Evolutionary conservation across 2,329 filamentous ascomycete genomes (phyloP), one percentile per base, ranked within the genome.

Genomic region (Ophiognomonia clavigignenti-juglandacearum): DNA sequence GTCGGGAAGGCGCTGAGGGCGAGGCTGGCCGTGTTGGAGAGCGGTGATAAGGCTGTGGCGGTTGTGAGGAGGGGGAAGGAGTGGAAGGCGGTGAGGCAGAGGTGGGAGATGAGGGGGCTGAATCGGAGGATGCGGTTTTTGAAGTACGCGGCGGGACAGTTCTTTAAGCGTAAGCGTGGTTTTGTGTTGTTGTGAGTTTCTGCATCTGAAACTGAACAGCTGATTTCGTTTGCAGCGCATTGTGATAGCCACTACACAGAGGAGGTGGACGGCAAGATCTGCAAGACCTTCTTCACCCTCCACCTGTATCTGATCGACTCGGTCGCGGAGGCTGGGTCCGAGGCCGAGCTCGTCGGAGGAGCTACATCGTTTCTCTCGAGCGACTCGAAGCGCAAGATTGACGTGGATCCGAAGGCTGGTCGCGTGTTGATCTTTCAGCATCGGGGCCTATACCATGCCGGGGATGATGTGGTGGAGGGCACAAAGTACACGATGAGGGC

Each of bases 71-170:
- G 48, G 22, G 52, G 53, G 9, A 37, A 32, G 18, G 23, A 44
- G 4, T 53, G 49, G 23, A 10, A 24, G 16, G 35, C 29, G 1
- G 34, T 39, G 39, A 59, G 58, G 4, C 54, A 58, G 35, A 51
- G 44, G 39, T 74, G 73, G 71, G 59, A 61, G 40, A 73, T 78
- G 53, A 52, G 62, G 27, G 55, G 82, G 9, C 61, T 88, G 35
- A 93, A 93, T 61, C 78, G 89, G 60, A 69, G 86, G 29, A 75
- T 91, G 75, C 71, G 88, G 23, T 91, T 91, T 57, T 66, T 95
- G 42, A 83, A 79, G 58, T 93, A 93, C 61, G 73, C 73, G 0
- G 66, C 72, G 0, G 86, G 86, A 0, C 82, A 90, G 57, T 92
- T 83, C 60, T 93, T 95, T 57, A 76, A 74, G 51, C 73, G 70